Conservation (phyloP, 139 green algal genomes). For the Auxenochlorella protothecoides region DNA sequence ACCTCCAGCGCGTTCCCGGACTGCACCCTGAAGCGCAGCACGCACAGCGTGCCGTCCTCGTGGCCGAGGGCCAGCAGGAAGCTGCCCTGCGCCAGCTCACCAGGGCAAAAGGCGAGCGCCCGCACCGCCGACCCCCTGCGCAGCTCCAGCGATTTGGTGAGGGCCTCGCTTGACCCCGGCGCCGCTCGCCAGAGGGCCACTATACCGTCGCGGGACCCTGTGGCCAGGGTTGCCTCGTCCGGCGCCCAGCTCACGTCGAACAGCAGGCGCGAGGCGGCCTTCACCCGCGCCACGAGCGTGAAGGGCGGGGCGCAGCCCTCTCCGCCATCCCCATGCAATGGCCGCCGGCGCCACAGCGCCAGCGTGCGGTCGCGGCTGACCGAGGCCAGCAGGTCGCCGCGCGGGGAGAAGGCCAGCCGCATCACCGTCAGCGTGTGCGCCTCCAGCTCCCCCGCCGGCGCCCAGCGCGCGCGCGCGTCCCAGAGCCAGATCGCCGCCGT, state of each 20-base stretch:
- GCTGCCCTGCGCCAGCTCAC: conserved; percentile 4
- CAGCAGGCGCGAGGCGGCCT: conserved; percentile 67
- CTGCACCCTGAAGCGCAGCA: conserved; percentile 32
- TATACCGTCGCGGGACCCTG: conserved; percentile 53
- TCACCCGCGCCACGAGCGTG: conserved; percentile 11
- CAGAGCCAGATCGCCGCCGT: conserved; percentile 61
- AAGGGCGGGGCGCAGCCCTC: conserved; percentile 1
- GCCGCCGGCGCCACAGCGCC: conserved; percentile 25
- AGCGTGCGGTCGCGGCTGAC: conserved; percentile 48
- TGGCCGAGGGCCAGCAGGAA: conserved; percentile 56
- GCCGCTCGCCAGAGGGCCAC: conserved; percentile 56
- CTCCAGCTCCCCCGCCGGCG: conserved; percentile 20
- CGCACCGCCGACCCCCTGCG: background rate
- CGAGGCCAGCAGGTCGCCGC: conserved; percentile 46
- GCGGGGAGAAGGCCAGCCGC: conserved; percentile 72
- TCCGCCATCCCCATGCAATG: background rate
- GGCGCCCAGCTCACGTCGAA: conserved; percentile 64
- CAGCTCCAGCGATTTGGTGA: too few relatives aligned
- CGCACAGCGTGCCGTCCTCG: conserved; percentile 42
- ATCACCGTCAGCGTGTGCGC: conserved; percentile 88
- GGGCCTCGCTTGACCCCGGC: background rate
- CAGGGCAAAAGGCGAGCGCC: background rate
- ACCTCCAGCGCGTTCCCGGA: conserved; percentile 21
- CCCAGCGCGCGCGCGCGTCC: conserved; percentile 47
- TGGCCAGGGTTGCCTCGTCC: conserved; percentile 50